These are phyloP conservation scores for Endoconidiophora polonica DNA, from an alignment of 2,329 filamentous ascomycete species.

Conservation along the genomic window DNA sequence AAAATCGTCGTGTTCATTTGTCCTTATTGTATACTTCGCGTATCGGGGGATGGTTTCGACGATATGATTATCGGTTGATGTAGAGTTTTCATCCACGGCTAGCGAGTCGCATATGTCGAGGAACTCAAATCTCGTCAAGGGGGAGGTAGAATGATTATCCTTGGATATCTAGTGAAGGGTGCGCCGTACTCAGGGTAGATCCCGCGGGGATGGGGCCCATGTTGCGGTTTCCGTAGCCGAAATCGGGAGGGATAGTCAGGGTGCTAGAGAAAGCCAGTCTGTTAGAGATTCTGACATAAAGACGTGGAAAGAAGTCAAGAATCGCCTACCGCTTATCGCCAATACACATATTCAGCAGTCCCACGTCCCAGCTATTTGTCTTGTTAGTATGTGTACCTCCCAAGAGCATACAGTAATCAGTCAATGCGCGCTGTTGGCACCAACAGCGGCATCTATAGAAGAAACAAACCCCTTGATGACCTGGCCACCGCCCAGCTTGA, in stretches of 20 bases:
- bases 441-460: not conserved
- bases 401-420: not conserved
- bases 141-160: not conserved
- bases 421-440: no score
- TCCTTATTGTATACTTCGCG: no score
- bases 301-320: not conserved
- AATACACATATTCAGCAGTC: conserved; percentile 83
- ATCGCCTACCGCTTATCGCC: conserved; percentile 58
- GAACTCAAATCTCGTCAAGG: not conserved
- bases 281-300: conserved; percentile 13
- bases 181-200: conserved; percentile 51
- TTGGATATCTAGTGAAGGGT: not conserved
- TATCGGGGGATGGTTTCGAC: not conserved
- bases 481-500: conserved; percentile 61
- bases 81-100: not conserved
- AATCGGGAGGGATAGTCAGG: conserved; percentile 73
- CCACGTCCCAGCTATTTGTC: conserved; percentile 61
- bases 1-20: not conserved
- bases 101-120: conserved; percentile 11
- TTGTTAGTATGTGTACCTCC: conserved; percentile 14
- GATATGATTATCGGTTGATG: not conserved
- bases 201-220: conserved; percentile 73
- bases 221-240: conserved; percentile 61
- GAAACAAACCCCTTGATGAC: conserved; percentile 70
- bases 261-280: conserved; percentile 30